Evolutionary conservation across 1,284 basidiomycete species (phyloP), one percentile per base, ranked within the genome.

Genomic region (Papiliotrema nemorosa): DNA sequence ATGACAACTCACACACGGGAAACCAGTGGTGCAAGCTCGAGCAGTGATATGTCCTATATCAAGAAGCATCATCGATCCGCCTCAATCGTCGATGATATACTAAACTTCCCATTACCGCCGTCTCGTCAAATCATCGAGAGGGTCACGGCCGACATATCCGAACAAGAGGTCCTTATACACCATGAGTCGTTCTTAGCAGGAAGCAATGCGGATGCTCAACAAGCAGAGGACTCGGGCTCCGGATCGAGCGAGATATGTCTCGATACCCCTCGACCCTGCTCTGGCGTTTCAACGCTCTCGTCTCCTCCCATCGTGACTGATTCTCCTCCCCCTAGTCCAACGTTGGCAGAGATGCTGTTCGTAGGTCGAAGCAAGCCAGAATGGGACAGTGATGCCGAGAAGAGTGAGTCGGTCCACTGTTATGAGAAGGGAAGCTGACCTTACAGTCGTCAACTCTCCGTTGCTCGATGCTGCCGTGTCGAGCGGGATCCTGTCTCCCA

Each of bases 21-120:
- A n/a, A n/a, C n/a, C n/a, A n/a, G n/a, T n/a, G n/a, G n/a, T n/a
- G n/a, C n/a, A 14, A 31, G 29, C 29, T 31, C 29, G 29, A 31
- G 9, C 14, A 31, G 29, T 14, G 29, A 31, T 7, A 31, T 31
- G n/a, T n/a, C n/a, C n/a, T 31, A 44, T n/a, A n/a, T 20, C 12
- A n/a, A 37, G 9, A 26, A 42, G 24, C 14, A 7, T 26, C 25
- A 25, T 9, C 40, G n/a, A 24, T 10, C 14, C 6, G 22, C 25
- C 24, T 26, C 9, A 7, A 31, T 31, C 29, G 5, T 26, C 35
- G 10, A 25, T 14, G 46, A 38, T n/a, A n/a, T 39, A 3, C 36
- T 47, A 10, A 21, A 13, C 26, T 47, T 47, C 25, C 46, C 46
- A 3, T 18, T 47, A 7, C 46, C 46, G 10, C 46, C 46, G 3